These are phyloP conservation scores for Sindora glabra DNA, from an alignment of 306 rosid species.

Conservation along the genomic window DNA sequence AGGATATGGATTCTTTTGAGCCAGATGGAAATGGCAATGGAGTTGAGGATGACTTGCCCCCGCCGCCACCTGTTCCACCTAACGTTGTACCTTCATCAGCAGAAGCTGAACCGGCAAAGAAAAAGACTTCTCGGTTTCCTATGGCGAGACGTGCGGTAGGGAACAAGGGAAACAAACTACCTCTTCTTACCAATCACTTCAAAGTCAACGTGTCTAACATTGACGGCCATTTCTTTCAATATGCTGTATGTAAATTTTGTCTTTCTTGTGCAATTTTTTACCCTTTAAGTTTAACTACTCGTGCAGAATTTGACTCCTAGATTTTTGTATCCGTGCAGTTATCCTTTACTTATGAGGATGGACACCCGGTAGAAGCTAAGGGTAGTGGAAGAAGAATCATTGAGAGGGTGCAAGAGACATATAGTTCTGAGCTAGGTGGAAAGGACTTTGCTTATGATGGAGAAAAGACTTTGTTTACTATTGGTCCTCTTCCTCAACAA, in stretches of 20 bases:
- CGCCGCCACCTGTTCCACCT: conserved; percentile 74
- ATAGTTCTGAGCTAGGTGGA: conserved; percentile 52
- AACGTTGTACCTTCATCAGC: conserved; percentile 55
- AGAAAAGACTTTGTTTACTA: conserved; percentile 79
- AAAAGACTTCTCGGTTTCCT: conserved; percentile 50
- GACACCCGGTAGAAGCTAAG: conserved; percentile 76
- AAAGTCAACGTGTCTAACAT: conserved; percentile 54
- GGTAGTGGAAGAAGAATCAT: conserved; percentile 83
- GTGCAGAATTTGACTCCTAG: not conserved
- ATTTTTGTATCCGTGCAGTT: conserved; percentile 41
- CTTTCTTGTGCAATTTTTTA: not conserved
- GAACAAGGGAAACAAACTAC: conserved; percentile 52
- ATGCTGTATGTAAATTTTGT: conserved; percentile 53
- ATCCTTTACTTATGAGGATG: conserved; percentile 69
- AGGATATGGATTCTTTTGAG: conserved; percentile 57
- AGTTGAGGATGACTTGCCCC: not conserved
- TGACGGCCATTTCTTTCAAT: conserved; percentile 75
- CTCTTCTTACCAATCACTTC: conserved; percentile 67
- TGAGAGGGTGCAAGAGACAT: conserved; percentile 74
- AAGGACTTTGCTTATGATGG: conserved; percentile 94
- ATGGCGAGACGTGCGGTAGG: conserved; percentile 63
- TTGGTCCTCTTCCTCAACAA: conserved; percentile 81
- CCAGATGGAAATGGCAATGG: conserved; percentile 42
- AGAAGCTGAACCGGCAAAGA: conserved; percentile 54
- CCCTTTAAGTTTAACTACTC: not conserved